Base-by-base conservation (phyloP, 768 basidiomycete species). In the Favolaschia claudopus region DNA sequence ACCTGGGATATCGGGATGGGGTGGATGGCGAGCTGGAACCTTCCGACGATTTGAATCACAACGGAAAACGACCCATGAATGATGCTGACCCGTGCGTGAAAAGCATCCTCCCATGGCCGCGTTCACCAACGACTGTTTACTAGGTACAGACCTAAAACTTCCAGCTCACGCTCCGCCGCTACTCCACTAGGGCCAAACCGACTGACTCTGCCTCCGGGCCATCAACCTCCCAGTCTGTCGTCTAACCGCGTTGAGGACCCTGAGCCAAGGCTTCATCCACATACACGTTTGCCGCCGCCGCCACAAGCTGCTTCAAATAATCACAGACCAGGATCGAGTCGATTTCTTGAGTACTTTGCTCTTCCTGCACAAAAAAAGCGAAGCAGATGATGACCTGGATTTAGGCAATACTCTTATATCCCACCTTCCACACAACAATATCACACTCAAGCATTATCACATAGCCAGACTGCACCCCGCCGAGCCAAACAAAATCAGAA, bases 381-480 rank as follows among this genome's bases (percentile, higher is more conserved):
- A n/a, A n/a, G n/a, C 69, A 68, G 73, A 66, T 69, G 64, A 46
- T 70, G 27, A 65, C 52, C 27, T 24, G 49, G 32, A 52, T 29
- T 64, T 48, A 93, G 91, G 58, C 84, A 89, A 72, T 93, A 86
- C 69, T 83, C 85, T n/a, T 92, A 89, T 70, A 74, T 70, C 5
- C 82, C 82, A 22, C 79, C 82, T 22, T 76, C 78, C 19, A 78
- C 76, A 31, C 70, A 79, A 38, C 82, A 79, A 55, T 70, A 68
- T 48, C 77, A 77, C 32, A 64, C 72, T 3, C 76, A 77, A 17
- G 72, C 70, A 31, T 67, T 79, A 20, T 72, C 81, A 15, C 77
- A 80, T 64, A 70, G 70, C 52, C 87, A 85, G 64, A 62, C 73
- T 17, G 70, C 76, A 7, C 77, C 82, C 48, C 72, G 79, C 39